Base-by-base conservation (phyloP, 768 basidiomycete species). In the Coprinopsis sp. region DNA sequence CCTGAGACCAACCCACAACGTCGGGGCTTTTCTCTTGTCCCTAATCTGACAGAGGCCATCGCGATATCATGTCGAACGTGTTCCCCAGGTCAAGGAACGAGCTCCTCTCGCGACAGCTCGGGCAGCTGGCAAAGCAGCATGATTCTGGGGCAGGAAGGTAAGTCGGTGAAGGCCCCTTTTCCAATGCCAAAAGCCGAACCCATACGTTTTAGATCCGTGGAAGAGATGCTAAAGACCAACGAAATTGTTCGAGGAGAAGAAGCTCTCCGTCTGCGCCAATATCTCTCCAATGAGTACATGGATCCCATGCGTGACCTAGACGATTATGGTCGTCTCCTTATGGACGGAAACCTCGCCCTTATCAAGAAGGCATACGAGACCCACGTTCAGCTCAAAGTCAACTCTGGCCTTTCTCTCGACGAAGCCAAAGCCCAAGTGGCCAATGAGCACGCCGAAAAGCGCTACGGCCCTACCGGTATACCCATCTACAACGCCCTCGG, bases 401-500 rank as follows among this genome's bases (percentile, higher is more conserved):
- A 34, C 22, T 22, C 39, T 28, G 47, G 37, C 1, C 18, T 42
- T 33, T 41, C 40, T 23, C n/a, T 31, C 13, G 49, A 53, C 12
- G 51, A 37, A 4, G 56, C 53, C 18, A 49, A 55, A 16, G 36
- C 34, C 2, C 47, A 46, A 1, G 66, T 64, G 1, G 53, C 59
- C 1, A 41, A 67, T n/a, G 59, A 69, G 28, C 53, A 69, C 21
- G 62, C 60, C 48, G 41, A 37, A 14, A 51, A 69, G 13, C 59
- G 60, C 19, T 74, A 69, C 69, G 71, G 72, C 21, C 71, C 67
- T 23, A 72, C 69, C 6, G 54, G 60, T 31, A 60, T 64, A 8
- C 65, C 67, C 3, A 58, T 75, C 12, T 75, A 58, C 54, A 66
- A 69, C 50, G 61, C 72, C 33, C 50, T 73, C 6, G 62, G 64